phyloP scores from a whole-genome alignment of 768 basidiomycete genomes.

The Lactarius deliciosus region DNA sequence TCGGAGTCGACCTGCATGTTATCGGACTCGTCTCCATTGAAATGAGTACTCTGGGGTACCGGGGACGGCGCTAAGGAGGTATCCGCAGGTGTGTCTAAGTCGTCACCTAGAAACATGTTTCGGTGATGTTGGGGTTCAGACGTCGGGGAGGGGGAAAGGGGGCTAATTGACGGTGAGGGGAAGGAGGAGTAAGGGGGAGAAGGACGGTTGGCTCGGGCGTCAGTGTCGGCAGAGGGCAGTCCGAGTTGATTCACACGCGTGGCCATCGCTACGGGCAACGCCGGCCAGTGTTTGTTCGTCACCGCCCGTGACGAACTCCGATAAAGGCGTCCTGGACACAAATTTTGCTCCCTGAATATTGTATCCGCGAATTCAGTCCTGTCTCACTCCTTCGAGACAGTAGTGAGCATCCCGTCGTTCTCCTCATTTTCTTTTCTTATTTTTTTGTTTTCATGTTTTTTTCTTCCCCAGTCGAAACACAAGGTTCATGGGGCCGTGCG shows the following conservation, averaged over 20 bases:
- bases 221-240: conserved; percentile 38
- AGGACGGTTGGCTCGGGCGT: conserved; percentile 39
- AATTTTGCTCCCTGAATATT: conserved; percentile 30
- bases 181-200: conserved; percentile 35
- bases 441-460: conserved; percentile 12
- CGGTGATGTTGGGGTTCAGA: conserved; percentile 25
- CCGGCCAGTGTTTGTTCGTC: conserved; percentile 38
- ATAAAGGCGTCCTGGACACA: conserved; percentile 32
- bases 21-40: conserved; percentile 45
- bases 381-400: conserved; percentile 21
- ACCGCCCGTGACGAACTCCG: conserved; percentile 41
- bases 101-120: conserved; percentile 27
- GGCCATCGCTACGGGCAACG: conserved; percentile 38
- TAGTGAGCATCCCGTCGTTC: conserved; percentile 3
- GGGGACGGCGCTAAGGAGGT: conserved; percentile 33
- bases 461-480: conserved; percentile 20
- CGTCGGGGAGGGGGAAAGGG: conserved; percentile 32
- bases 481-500: conserved; percentile 29
- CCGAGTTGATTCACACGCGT: conserved; percentile 42
- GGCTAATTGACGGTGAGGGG: conserved; percentile 32
- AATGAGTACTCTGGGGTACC: conserved; percentile 40
- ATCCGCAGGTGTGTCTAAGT: conserved; percentile 31
- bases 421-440: not conserved
- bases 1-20: conserved; percentile 75
- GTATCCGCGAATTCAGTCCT: conserved; percentile 19